Evolutionary conservation across 495 filamentous ascomycete genomes (phyloP), one percentile per base, ranked within the genome.

Genomic region (Tuber umbilicatum): DNA sequence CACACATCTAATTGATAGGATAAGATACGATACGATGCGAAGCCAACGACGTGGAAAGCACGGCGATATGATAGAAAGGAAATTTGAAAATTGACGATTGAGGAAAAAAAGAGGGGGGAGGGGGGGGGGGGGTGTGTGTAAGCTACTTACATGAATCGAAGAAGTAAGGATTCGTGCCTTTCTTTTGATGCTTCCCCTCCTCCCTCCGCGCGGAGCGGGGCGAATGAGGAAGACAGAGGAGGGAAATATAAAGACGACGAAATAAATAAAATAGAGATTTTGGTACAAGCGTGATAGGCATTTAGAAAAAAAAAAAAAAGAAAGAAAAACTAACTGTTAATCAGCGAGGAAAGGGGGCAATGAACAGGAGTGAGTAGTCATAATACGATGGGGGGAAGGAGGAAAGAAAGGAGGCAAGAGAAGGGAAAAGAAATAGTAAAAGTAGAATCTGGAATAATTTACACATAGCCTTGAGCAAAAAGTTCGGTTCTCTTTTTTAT

Each of bases 221-320:
- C 27, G 27, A 17, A 35, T 31, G 7, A 35, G 31, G 55, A 14
- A 17, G 14, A 31, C 27, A 9, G 16, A n/a, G 2, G 47, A 9
- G n/a, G 7, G 17, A 5, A 7, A 5, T n/a, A 64, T 2, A 16
- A 23, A 55, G 7, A 7, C 45, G n/a, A 60, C n/a, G 12, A 7
- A 35, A 35, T 64, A 14, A 64, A 35, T 16, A 31, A 64, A 64
- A 64, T 16, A 50, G 55, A 64, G 55, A 17, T 64, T 64, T 64
- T 64, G 55, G 55, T 64, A 64, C 55, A 64, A 64, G 55, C 55
- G 55, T 64, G 55, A 64, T 35, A 64, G 55, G 27, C 27, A 64
- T 35, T 35, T 64, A 35, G 19, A 27, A 14, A 35, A 17, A 1
- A 50, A 50, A 21, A 27, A 14, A 43, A 55, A 23, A 10, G 14